A percentile compares a stretch with the other conserved stretches of the same genome.
Evolutionary conservation across 1,284 basidiomycete genomes (phyloP).

Genomic region (Pseudozyma hubeiensis): DNA sequence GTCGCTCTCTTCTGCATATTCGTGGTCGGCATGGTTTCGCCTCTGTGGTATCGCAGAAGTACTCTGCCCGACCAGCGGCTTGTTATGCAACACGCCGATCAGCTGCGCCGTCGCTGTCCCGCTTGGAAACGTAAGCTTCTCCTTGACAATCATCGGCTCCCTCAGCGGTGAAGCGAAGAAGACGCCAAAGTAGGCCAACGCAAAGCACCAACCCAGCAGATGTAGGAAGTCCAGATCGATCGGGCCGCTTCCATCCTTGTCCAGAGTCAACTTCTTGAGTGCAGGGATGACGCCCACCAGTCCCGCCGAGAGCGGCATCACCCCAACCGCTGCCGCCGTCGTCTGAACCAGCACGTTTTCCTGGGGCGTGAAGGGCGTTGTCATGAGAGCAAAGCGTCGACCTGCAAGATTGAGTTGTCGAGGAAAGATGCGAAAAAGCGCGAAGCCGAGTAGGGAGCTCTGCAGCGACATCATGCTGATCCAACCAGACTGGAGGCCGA

Average conservation of each 20-base stretch:
- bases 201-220: slow-evolving; percentile 45
- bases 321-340: slow-evolving; percentile 82
- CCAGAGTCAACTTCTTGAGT: slow-evolving; percentile 79
- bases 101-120: slow-evolving; percentile 96
- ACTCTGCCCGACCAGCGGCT: slow-evolving; percentile 17
- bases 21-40: slow-evolving; percentile 5
- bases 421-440: slow-evolving; percentile 78
- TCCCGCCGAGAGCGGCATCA: slow-evolving; percentile 88
- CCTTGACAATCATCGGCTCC: slow-evolving; percentile 93
- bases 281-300: slow-evolving; percentile 95
- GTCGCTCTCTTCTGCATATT: slow-evolving; percentile 7
- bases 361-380: slow-evolving; percentile 79
- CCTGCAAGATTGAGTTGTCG: slow-evolving; percentile 32
- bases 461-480: slow-evolving; percentile 93
- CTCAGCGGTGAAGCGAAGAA: slow-evolving; percentile 92
- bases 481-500: slow-evolving; percentile 82
- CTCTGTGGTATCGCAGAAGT: slow-evolving; percentile 1
- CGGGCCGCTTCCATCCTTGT: slow-evolving; percentile 81
- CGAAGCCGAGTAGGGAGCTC: slow-evolving; percentile 88
- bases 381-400: slow-evolving; percentile 31
- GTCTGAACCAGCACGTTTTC: slow-evolving; percentile 92
- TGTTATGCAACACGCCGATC: slow-evolving; percentile 85
- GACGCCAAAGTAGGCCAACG: slow-evolving; percentile 74
- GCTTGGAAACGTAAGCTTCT: slow-evolving; percentile 90
- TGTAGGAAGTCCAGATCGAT: slow-evolving; percentile 71